Conservation (phyloP, 2,329 filamentous ascomycete genomes). For the Cladophialophora chaetospira region DNA sequence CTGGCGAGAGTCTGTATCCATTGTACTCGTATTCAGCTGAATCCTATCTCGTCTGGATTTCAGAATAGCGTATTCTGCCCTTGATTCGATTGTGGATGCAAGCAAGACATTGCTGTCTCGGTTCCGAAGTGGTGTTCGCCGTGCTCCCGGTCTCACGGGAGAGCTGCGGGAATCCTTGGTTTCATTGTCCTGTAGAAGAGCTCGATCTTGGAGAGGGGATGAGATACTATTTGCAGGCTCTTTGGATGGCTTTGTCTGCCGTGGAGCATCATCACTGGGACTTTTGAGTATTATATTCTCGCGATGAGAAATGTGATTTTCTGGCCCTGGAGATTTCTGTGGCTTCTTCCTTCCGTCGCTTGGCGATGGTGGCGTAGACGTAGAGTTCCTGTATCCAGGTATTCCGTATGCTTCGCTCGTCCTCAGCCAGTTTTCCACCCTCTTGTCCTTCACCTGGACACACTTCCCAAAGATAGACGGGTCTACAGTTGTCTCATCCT, state of each 20-base stretch:
- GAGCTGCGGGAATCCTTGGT: not conserved
- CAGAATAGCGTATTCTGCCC: conserved; percentile 6
- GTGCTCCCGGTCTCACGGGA: not conserved
- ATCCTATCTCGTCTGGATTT: not conserved
- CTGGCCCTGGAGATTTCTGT: not conserved
- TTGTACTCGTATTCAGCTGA: not conserved
- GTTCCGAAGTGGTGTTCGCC: not conserved
- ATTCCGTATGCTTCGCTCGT: conserved; percentile 1
- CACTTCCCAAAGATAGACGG: not conserved
- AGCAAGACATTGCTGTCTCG: not conserved
- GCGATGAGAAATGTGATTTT: not conserved
- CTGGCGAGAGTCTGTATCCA: not conserved
- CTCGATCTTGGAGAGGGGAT: not conserved
- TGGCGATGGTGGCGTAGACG: not conserved
- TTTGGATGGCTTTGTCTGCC: not conserved
- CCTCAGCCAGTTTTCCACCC: conserved; percentile 26
- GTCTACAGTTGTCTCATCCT: no score
- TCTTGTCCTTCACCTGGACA: not conserved
- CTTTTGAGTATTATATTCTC: not conserved
- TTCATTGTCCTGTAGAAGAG: not conserved
- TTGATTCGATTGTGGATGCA: not conserved
- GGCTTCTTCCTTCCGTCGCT: not conserved
- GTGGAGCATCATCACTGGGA: not conserved
- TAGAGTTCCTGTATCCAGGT: not conserved
- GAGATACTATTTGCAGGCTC: not conserved